Conservation (phyloP, 2,329 filamentous ascomycete genomes). For the Arthrinium puccinioides region DNA sequence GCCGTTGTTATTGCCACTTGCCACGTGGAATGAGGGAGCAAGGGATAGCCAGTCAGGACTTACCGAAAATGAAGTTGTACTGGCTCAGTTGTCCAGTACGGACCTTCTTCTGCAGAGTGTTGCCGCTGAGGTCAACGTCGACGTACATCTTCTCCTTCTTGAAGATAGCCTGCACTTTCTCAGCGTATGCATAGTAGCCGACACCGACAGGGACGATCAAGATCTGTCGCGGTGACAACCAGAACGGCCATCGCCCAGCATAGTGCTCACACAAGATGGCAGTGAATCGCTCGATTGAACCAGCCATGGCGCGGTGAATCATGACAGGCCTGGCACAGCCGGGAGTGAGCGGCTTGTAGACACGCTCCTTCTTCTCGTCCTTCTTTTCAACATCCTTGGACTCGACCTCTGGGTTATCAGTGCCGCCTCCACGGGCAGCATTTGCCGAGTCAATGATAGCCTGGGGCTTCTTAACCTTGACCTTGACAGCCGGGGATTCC, state of each 20-base stretch:
- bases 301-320: conserved; percentile 80
- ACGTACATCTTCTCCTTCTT: conserved; percentile 57
- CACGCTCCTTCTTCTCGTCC: conserved; percentile 19
- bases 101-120: conserved; percentile 87
- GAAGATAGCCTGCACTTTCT: conserved; percentile 65
- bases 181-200: conserved; percentile 63
- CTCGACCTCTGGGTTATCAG: conserved; percentile 22
- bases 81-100: conserved; percentile 71
- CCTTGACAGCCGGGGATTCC: conserved; percentile 17
- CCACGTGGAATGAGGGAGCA: neutral
- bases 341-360: conserved; percentile 46
- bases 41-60: conserved; percentile 13
- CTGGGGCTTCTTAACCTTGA: conserved; percentile 27
- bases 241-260: conserved; percentile 83
- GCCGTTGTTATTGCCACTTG: neutral
- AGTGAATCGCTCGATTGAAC: conserved; percentile 54
- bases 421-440: conserved; percentile 26
- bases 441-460: conserved; percentile 18
- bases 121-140: conserved; percentile 64
- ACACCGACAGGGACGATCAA: conserved; percentile 73
- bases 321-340: conserved; percentile 78
- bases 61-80: conserved; percentile 78
- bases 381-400: conserved; percentile 35
- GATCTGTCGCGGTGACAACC: conserved; percentile 78
- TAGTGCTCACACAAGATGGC: conserved; percentile 80